Base-by-base conservation (phyloP, 2,329 filamentous ascomycete genomes). In the Monosporascus sp. region DNA sequence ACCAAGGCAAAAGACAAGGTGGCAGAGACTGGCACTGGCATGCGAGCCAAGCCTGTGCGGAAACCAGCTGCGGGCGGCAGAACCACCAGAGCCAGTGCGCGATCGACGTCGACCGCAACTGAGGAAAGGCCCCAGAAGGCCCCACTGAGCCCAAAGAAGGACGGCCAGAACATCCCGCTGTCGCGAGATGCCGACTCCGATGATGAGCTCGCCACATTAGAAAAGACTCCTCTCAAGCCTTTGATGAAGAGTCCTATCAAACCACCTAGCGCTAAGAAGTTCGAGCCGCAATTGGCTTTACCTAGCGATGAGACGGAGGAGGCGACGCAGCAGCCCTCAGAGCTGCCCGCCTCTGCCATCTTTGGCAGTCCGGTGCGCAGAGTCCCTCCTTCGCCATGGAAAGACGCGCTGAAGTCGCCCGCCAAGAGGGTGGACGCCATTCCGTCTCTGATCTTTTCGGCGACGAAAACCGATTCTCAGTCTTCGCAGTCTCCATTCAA, bases 81-180 rank as follows among this genome's bases (percentile, higher is more conserved):
- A 60, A 63, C 66, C 25, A 71, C 72, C 24, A 69, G 68, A 51
- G 65, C 69, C 17, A 64, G 66, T 51, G 61, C 70, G 55, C 69
- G 63, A 57, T 70, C 64, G 14, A 56, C 61, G 57, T 70, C 64
- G 14, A 56, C 60, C 6, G 62, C 67, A 45, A 54, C 67, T 8
- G 58, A 62, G 20, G 68, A 71, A 54, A 65, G 71, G 52, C 66
- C 69, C 51, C 66, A 72, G 41, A 76, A 75, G 52, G 75, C 74
- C 52, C 82, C 83, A 36, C 71, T 86, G 50, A 85, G 82, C 69
- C 82, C 82, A 70, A 85, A 81, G 73, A 86, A 86, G 74, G 76
- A 81, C 59, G 81, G 80, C 41, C 80, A 84, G 70, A 72, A 85
- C 59, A 72, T 54, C 18, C 53, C 75, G 48, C 59, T 73, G 55